These are phyloP conservation scores for Nannizziopsis arthrosporioides DNA, from an alignment of 2,329 filamentous ascomycete genomes.

Conservation along the genomic window DNA sequence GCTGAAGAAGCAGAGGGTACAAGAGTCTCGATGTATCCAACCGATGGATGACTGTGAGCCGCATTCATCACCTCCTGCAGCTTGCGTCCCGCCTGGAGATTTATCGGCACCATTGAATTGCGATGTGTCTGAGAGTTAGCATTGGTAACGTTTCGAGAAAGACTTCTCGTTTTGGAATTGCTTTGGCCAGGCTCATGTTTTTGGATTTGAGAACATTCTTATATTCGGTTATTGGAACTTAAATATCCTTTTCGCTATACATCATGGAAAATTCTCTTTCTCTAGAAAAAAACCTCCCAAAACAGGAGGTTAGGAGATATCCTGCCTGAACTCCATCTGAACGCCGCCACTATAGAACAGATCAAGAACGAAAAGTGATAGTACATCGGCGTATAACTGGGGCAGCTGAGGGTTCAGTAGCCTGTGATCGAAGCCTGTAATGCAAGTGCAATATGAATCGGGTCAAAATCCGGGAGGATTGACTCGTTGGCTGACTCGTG, in stretches of 20 bases:
- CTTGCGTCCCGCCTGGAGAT: not conserved
- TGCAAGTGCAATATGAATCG: not conserved
- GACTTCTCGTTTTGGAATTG: too few species aligned
- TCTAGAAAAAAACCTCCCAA: not conserved
- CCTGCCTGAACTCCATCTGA: conserved; percentile 1
- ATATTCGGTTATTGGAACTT: not conserved
- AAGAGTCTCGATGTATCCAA: not conserved
- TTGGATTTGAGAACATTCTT: conserved; percentile 1
- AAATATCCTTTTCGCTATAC: conserved; percentile 6
- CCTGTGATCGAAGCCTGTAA: not conserved
- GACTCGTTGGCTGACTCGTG: conserved; percentile 80
- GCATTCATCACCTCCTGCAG: too few species aligned
- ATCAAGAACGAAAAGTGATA: not conserved
- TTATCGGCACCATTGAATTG: not conserved
- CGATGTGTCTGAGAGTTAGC: not conserved
- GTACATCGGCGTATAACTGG: conserved; percentile 3
- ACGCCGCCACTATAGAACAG: not conserved
- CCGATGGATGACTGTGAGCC: not conserved
- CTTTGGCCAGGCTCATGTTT: too few species aligned
- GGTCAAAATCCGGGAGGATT: conserved; percentile 86
- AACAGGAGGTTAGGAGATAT: not conserved
- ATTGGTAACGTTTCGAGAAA: too few species aligned
- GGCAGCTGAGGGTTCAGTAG: not conserved
- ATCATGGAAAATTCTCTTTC: conserved; percentile 5
- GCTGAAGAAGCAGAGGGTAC: not conserved